Evolutionary conservation across 495 filamentous ascomycete species (phyloP), one percentile per base, ranked within the genome.

Genomic region (Platismatia glauca): DNA sequence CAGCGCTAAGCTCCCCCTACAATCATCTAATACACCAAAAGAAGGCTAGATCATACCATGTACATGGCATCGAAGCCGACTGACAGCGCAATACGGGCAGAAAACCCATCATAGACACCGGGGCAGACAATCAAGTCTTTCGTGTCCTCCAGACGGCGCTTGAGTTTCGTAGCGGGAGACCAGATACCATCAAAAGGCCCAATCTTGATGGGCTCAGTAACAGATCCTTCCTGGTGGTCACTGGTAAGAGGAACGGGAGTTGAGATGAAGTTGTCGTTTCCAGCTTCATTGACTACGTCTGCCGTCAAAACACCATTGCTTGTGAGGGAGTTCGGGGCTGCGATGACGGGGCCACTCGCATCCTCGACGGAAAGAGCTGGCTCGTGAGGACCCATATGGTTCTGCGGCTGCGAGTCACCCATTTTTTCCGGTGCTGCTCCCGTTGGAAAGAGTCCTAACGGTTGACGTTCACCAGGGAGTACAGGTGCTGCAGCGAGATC

Each of bases 21-120:
- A 52, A 52, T 18, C 11, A 7, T 16, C 3, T 16, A 13, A 27
- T n/a, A 48, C 0, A 18, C 24, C 5, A 7, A 3, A 1, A 52
- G 1, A 18, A 31, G 4, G 29, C 7, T 1, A 18, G 1, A 4
- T 33, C 27, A 33, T 53, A 87, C 86, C 85, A 89, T 87, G 66
- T 89, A 88, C 57, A 89, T 70, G 24, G 74, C 78, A 55, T 87
- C 79, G 67, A 84, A 86, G 12, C 84, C 85, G 9, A 82, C 64
- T 12, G 78, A 70, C 59, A 87, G 76, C 2, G 84, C 84, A 59
- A 86, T 79, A 15, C 86, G 75, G 24, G 86, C 84, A n/a, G 82
- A 84, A n/a, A 86, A 75, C 16, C 86, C 86, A 74, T 89, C 85
- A 63, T 87, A 87, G 3, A 89, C 84, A 20, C 86, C 86, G 8